Percentiles rank a stretch among this genome's conserved stretches.
These are phyloP conservation scores for Inosperma sp. DNA, from an alignment of 768 basidiomycete species.

Conservation along the genomic window DNA sequence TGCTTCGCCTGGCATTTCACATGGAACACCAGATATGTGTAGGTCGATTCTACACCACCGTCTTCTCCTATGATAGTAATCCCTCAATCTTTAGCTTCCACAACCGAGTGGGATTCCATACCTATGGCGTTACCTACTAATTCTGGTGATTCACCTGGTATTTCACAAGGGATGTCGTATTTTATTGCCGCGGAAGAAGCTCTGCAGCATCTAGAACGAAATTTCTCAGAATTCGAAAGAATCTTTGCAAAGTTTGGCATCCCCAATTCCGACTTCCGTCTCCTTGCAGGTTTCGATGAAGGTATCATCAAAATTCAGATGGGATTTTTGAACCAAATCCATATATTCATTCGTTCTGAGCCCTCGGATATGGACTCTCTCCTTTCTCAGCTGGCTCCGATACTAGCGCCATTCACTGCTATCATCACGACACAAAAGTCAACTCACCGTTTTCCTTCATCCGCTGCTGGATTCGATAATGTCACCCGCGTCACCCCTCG, in stretches of 20 bases:
- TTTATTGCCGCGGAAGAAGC: neutral
- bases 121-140: too few relatives aligned
- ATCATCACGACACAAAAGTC: neutral
- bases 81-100: too few relatives aligned
- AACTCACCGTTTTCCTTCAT: neutral
- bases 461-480: neutral
- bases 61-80: too few relatives aligned
- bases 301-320: neutral
- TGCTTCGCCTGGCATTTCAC: too few relatives aligned
- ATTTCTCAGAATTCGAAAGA: neutral
- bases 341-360: neutral
- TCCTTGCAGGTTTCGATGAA: neutral
- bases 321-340: conserved; percentile 1
- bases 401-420: neutral
- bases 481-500: neutral
- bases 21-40: too few relatives aligned
- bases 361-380: neutral
- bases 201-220: neutral
- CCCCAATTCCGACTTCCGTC: neutral
- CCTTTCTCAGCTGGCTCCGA: neutral
- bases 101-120: too few relatives aligned
- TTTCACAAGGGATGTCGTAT: neutral
- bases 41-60: too few relatives aligned
- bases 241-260: neutral
- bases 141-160: too few relatives aligned